Conservation (phyloP, 768 basidiomycete species). For the Pleurotus platypus region DNA sequence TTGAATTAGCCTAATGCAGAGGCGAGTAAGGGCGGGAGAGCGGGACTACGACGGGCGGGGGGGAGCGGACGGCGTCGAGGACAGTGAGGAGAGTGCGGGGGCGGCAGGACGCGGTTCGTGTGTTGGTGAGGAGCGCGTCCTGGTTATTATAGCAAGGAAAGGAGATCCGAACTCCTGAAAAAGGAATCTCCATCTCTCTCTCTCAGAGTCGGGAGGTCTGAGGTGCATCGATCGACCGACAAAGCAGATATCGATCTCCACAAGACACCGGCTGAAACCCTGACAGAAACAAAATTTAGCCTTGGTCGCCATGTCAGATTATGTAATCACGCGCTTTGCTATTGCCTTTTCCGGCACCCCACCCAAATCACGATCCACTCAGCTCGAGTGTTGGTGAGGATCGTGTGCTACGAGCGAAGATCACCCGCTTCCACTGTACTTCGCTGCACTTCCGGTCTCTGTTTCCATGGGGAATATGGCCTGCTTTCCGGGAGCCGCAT, state of each 20-base stretch:
- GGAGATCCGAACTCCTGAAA: not conserved
- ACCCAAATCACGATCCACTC: not conserved
- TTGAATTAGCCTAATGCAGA: not conserved
- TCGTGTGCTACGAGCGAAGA: not conserved
- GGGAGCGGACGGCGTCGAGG: too few species aligned
- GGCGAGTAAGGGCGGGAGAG: not conserved
- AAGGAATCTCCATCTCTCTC: not conserved
- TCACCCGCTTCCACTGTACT: not conserved
- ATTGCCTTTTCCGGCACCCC: not conserved
- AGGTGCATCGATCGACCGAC: not conserved
- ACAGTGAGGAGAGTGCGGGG: too few species aligned
- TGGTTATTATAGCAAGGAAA: too few species aligned
- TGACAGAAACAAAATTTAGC: not conserved
- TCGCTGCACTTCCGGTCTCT: not conserved
- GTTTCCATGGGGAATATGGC: not conserved
- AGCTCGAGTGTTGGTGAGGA: not conserved
- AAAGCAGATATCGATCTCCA: not conserved
- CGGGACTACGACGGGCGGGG: not conserved
- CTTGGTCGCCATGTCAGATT: not conserved
- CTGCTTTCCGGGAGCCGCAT: not conserved
- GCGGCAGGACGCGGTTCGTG: too few species aligned
- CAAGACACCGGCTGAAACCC: not conserved
- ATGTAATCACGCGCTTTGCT: not conserved
- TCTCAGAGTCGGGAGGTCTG: not conserved
- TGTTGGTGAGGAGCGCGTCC: too few species aligned